These are phyloP conservation scores for Echeveria elegans DNA, from an alignment of 164 flowering plant genomes.

Conservation along the genomic window DNA sequence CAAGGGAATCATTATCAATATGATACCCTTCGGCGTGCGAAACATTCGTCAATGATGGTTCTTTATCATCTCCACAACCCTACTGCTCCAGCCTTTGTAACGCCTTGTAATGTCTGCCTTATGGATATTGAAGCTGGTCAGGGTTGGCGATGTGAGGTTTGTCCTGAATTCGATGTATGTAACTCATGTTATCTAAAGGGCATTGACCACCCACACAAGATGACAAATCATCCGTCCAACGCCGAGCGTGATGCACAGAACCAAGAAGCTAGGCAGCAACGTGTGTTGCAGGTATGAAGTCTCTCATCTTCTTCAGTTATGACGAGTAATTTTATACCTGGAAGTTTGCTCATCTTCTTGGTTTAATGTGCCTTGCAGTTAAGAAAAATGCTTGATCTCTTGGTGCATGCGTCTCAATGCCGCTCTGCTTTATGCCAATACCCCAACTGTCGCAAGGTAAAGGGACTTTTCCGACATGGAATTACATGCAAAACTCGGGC, in stretches of 20 bases:
- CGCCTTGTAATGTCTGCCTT: slow-evolving; percentile 67
- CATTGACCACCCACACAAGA: slow-evolving; percentile 82
- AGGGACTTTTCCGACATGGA: slow-evolving; percentile 96
- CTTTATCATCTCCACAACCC: slow-evolving; percentile 99
- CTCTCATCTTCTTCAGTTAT: no score
- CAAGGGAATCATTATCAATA: slow-evolving; percentile 98
- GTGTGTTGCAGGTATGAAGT: slow-evolving; percentile 70
- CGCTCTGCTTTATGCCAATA: slow-evolving; percentile 75
- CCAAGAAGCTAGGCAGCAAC: slow-evolving; percentile 82
- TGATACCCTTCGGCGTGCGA: slow-evolving; percentile 94
- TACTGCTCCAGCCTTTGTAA: slow-evolving; percentile 96
- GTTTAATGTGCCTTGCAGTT: slow-evolving; percentile 81
- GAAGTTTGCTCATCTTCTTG: no score
- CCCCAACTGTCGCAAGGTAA: slow-evolving; percentile 90
- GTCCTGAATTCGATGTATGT: slow-evolving; percentile 95
- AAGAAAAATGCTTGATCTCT: slow-evolving; percentile 92
- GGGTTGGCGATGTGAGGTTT: slow-evolving; percentile 97
- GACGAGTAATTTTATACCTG: no score
- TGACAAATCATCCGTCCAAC: slow-evolving; percentile 78
- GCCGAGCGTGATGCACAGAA: slow-evolving; percentile 90
- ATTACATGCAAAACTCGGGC: slow-evolving; percentile 76
- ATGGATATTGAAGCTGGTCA: slow-evolving; percentile 92
- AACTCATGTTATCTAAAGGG: slow-evolving; percentile 78
- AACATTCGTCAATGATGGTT: slow-evolving; percentile 99
- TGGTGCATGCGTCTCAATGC: slow-evolving; percentile 96